A percentile compares a stretch with the other conserved stretches of the same genome.
phyloP scores from a whole-genome alignment of 805 yeast species.

The Pichia cabralensis region DNA sequence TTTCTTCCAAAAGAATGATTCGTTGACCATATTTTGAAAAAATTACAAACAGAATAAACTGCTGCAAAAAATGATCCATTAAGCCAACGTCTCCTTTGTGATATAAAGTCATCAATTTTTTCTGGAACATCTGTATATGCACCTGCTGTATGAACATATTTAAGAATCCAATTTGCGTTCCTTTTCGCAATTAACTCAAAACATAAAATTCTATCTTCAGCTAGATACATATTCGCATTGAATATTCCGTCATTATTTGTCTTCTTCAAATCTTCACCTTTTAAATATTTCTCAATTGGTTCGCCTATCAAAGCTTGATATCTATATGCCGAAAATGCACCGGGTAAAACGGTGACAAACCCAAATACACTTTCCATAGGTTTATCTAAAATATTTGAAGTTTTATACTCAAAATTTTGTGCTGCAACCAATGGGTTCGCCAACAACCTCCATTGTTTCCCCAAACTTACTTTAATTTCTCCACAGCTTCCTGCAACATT shows the following conservation, averaged over 20 bases:
- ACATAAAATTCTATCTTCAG: constrained; percentile 93
- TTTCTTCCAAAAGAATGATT: constrained; percentile 65
- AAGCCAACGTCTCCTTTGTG: constrained; percentile 93
- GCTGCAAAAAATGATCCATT: constrained; percentile 97
- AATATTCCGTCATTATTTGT: constrained; percentile 63
- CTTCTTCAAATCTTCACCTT: constrained; percentile 78
- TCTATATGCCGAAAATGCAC: constrained; percentile 93
- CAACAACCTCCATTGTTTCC: constrained; percentile 38
- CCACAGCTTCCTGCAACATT: constrained; percentile 98
- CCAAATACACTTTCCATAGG: constrained; percentile 95
- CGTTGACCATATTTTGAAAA: constrained; percentile 66
- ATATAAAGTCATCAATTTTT: constrained; percentile 70
- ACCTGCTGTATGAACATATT: constrained; percentile 77
- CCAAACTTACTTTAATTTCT: constrained; percentile 81
- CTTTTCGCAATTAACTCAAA: constrained; percentile 89
- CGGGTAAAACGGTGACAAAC: constrained; percentile 88
- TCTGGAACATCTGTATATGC: constrained; percentile 97
- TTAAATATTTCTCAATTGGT: constrained; percentile 83
- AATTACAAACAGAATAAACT: constrained; percentile 73
- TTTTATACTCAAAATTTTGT: constrained; percentile 93
- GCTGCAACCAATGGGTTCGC: constrained; percentile 89
- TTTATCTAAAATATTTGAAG: constrained; percentile 88
- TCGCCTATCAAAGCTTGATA: constrained; percentile 73
- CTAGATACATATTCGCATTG: constrained; percentile 92
- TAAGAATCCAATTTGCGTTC: constrained; percentile 62